Evolutionary conservation across 208 protist species (phyloP).

Genomic region (Endotrypanum monterogeii): DNA sequence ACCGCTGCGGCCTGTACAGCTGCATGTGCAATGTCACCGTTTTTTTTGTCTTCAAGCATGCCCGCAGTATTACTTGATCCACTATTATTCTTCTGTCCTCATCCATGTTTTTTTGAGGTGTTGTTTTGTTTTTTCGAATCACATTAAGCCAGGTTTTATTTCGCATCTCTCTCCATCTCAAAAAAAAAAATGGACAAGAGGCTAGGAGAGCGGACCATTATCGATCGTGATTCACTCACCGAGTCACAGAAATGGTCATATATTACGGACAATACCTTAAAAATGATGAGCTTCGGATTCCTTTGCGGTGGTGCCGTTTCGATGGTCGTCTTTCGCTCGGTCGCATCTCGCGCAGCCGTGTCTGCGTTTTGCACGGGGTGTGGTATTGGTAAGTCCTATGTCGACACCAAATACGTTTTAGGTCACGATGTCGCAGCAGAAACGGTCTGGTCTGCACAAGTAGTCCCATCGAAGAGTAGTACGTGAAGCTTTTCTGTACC

Average conservation of each 20-base stretch:
- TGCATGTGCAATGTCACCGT: not conserved
- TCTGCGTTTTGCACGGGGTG: constrained; percentile 76
- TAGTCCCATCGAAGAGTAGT: constrained; percentile 29
- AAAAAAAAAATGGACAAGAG: constrained; percentile 13
- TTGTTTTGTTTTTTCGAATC: not conserved
- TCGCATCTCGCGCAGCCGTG: constrained; percentile 47
- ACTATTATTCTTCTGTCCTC: not conserved
- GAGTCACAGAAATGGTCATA: constrained; percentile 83
- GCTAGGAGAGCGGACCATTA: constrained; percentile 29
- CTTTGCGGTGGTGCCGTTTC: constrained; percentile 62
- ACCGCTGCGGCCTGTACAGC: not conserved
- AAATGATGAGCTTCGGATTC: constrained; percentile 75
- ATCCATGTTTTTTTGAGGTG: not conserved
- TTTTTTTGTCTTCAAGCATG: not conserved
- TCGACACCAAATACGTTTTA: constrained; percentile 84
- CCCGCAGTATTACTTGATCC: not conserved
- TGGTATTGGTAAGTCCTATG: constrained; percentile 84
- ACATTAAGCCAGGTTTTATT: constrained; percentile 2
- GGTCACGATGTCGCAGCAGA: constrained; percentile 78
- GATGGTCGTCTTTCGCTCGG: constrained; percentile 70
- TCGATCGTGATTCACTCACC: constrained; percentile 67
- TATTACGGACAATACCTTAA: constrained; percentile 78
- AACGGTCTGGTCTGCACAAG: constrained; percentile 68
- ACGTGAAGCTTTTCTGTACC: constrained; percentile 2
- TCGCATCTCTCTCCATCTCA: constrained; percentile 10